phyloP scores from a whole-genome alignment of 169 alveolate species.

The Cryptosporidium xiaoi region DNA sequence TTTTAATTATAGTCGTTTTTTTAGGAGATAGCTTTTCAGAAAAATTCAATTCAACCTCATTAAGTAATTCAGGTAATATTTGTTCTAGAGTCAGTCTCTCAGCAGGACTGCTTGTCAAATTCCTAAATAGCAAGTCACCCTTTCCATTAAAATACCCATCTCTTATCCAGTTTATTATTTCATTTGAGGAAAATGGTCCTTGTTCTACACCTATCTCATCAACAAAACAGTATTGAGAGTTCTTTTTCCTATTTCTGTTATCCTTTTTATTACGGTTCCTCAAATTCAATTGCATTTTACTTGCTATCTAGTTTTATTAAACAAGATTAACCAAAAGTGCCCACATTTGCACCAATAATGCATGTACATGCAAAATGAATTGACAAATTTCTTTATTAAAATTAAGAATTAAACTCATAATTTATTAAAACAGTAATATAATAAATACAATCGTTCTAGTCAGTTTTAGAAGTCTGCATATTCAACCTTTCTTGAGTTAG shows the following conservation, averaged over 20 bases:
- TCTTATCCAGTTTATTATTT: slow-evolving; percentile 65
- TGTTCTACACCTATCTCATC: slow-evolving; percentile 68
- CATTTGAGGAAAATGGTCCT: slow-evolving; percentile 59
- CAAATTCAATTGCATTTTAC: neutral
- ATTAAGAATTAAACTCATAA: neutral
- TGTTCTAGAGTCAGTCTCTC: slow-evolving; percentile 66
- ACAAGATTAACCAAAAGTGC: neutral
- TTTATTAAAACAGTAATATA: neutral
- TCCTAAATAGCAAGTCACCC: slow-evolving; percentile 57
- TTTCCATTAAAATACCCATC: slow-evolving; percentile 67
- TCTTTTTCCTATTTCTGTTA: neutral
- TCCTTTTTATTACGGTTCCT: slow-evolving; percentile 19
- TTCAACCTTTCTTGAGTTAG: slow-evolving; percentile 10
- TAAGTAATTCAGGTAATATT: slow-evolving; percentile 51
- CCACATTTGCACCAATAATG: neutral
- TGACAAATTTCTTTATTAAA: neutral
- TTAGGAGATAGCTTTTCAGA: slow-evolving; percentile 19
- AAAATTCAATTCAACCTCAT: slow-evolving; percentile 38
- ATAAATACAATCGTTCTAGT: neutral
- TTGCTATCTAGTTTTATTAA: neutral
- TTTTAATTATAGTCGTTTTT: slow-evolving; percentile 4
- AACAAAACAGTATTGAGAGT: slow-evolving; percentile 53
- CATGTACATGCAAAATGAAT: neutral
- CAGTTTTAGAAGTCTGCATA: too few species aligned
- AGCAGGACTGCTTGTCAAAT: slow-evolving; percentile 62